These are phyloP conservation scores for Hypomyces rosellus DNA, from an alignment of 2,329 filamentous ascomycete species.

Conservation along the genomic window DNA sequence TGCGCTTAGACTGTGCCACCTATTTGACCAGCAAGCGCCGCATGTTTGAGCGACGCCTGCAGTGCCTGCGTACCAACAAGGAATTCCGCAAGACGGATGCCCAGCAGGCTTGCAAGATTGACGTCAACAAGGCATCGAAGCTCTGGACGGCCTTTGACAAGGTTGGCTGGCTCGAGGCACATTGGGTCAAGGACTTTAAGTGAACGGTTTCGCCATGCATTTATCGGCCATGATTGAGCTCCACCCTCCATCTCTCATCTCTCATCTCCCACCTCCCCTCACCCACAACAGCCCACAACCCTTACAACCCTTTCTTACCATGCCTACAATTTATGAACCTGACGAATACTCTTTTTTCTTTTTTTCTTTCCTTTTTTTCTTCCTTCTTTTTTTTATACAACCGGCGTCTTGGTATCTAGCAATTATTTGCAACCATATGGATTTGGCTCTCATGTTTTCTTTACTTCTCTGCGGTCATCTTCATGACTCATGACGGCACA, in stretches of 20 bases:
- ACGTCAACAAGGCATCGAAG: slow-evolving; percentile 95
- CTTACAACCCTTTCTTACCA: not conserved
- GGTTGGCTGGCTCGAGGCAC: slow-evolving; percentile 70
- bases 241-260: too few species aligned
- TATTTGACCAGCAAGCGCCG: slow-evolving; percentile 91
- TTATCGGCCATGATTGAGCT: not conserved
- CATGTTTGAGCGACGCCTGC: slow-evolving; percentile 74
- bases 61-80: slow-evolving; percentile 61
- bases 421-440: too few species aligned
- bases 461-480: too few species aligned
- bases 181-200: slow-evolving; percentile 35
- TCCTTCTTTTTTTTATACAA: too few species aligned
- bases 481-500: too few species aligned
- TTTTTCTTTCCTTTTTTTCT: too few species aligned
- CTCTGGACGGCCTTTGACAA: slow-evolving; percentile 85
- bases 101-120: slow-evolving; percentile 95
- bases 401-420: too few species aligned
- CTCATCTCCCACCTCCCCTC: too few species aligned
- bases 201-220: slow-evolving; percentile 14
- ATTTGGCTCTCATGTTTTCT: too few species aligned
- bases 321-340: too few species aligned
- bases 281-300: too few species aligned
- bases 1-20: slow-evolving; percentile 78
- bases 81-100: slow-evolving; percentile 93
- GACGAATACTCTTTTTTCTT: too few species aligned